phyloP scores from a whole-genome alignment of 352 stramenopile species.

The Phytophthora sp. region DNA sequence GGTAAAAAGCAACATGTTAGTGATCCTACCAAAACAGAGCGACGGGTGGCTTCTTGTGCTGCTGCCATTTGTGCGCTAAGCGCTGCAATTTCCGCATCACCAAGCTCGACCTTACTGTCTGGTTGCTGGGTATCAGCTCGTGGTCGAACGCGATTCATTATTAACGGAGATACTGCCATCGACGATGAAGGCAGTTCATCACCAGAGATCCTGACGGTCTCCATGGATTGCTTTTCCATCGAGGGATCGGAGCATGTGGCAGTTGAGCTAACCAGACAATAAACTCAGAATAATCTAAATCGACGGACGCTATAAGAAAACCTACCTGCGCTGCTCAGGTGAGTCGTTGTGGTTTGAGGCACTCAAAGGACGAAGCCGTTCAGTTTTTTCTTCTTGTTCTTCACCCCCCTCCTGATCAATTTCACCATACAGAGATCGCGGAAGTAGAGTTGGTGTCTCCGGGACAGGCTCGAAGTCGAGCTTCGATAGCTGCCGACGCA shows the following conservation, averaged over 20 bases:
- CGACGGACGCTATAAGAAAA: not conserved
- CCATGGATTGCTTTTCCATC: not conserved
- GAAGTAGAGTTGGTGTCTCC: conserved; percentile 54
- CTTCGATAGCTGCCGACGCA: conserved; percentile 54
- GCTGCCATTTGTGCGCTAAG: conserved; percentile 39
- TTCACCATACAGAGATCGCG: conserved; percentile 39
- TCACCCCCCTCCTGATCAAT: conserved; percentile 15
- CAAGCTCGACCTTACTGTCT: conserved; percentile 1
- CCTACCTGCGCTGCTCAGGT: conserved; percentile 12
- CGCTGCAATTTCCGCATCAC: conserved; percentile 25
- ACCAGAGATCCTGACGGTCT: not conserved
- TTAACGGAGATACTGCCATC: conserved; percentile 27
- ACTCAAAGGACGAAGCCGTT: not conserved
- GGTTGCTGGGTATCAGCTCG: conserved; percentile 4
- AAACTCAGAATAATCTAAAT: not conserved
- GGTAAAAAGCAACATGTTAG: not conserved
- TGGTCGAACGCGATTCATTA: conserved; percentile 4
- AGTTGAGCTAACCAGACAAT: conserved; percentile 1
- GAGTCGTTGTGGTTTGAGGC: conserved; percentile 14
- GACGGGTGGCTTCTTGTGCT: conserved; percentile 43
- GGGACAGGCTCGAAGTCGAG: conserved; percentile 72
- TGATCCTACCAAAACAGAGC: conserved; percentile 32
- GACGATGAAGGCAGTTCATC: conserved; percentile 35
- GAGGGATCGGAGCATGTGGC: not conserved
- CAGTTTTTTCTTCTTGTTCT: conserved; percentile 2